Evolutionary conservation across 306 rosid species (phyloP).

Genomic region (Trifolium pratense): DNA sequence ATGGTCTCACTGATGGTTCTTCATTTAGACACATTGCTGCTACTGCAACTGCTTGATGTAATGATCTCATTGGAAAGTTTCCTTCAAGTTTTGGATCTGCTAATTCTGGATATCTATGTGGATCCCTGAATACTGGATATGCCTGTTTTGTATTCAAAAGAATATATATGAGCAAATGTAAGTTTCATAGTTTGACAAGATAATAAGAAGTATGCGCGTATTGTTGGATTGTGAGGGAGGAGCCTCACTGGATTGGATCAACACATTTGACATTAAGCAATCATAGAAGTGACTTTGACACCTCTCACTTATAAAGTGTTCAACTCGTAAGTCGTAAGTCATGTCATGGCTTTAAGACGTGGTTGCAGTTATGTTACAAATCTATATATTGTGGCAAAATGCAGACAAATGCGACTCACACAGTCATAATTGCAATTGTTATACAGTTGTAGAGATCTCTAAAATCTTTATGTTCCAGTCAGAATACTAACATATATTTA

Average conservation of each 20-base stretch:
- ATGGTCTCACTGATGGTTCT: constrained; percentile 75
- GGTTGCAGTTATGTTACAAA: not conserved
- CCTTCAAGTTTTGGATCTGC: constrained; percentile 71
- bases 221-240: no score
- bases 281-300: no score
- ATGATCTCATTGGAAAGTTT: constrained; percentile 57
- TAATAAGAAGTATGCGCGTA: not conserved
- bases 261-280: no score
- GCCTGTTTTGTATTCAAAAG: constrained; percentile 53
- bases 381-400: not conserved
- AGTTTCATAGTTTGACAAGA: not conserved
- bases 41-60: constrained; percentile 90
- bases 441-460: not conserved
- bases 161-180: not conserved
- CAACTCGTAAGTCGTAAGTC: no score
- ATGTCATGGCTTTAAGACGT: no score
- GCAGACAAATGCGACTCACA: not conserved
- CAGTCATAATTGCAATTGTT: not conserved
- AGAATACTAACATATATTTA: no score
- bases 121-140: constrained; percentile 68
- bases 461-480: no score
- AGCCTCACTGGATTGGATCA: no score
- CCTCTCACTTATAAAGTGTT: no score
- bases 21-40: constrained; percentile 96
- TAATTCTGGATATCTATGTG: constrained; percentile 52